Evolutionary conservation across 345 rosid genomes (phyloP).

Genomic region (Gossypium anomalum): DNA sequence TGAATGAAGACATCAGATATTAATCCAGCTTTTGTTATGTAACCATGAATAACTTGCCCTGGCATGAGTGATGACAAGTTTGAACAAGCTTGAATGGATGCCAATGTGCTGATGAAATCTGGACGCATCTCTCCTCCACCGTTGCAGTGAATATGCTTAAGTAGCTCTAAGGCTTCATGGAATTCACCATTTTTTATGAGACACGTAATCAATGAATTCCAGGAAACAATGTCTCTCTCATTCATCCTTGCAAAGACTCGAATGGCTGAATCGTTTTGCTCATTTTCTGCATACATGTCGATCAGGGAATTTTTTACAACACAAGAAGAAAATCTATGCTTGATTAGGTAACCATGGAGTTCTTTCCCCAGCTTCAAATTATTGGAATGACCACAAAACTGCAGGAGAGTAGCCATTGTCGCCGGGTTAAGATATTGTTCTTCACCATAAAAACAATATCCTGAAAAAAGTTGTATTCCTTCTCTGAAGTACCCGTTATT

Average conservation of each 20-base stretch:
- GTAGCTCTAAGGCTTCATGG: slow-evolving; percentile 24
- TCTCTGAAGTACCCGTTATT: slow-evolving; percentile 26
- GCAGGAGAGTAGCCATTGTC: slow-evolving; percentile 33
- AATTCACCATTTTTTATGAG: slow-evolving; percentile 23
- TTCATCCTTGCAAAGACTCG: slow-evolving; percentile 26
- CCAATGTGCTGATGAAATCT: slow-evolving; percentile 34
- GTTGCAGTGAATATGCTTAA: slow-evolving; percentile 16
- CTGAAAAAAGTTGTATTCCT: slow-evolving; percentile 23
- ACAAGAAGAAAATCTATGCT: slow-evolving; percentile 23
- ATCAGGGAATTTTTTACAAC: slow-evolving; percentile 29
- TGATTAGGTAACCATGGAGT: slow-evolving; percentile 41
- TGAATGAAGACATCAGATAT: slow-evolving; percentile 24
- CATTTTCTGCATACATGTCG: slow-evolving; percentile 25
- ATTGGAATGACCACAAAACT: slow-evolving; percentile 16
- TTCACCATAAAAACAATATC: slow-evolving; percentile 21
- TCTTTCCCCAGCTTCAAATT: slow-evolving; percentile 36
- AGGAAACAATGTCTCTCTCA: slow-evolving; percentile 24
- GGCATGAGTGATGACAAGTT: slow-evolving; percentile 18
- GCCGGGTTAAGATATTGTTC: slow-evolving; percentile 21
- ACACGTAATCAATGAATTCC: slow-evolving; percentile 31
- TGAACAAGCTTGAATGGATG: slow-evolving; percentile 29
- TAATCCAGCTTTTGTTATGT: slow-evolving; percentile 24
- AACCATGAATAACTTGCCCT: slow-evolving; percentile 36
- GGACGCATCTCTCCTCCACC: slow-evolving; percentile 8
- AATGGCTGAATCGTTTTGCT: slow-evolving; percentile 15